phyloP scores from a whole-genome alignment of 345 rosid species.

The Hibiscus syriacus region DNA sequence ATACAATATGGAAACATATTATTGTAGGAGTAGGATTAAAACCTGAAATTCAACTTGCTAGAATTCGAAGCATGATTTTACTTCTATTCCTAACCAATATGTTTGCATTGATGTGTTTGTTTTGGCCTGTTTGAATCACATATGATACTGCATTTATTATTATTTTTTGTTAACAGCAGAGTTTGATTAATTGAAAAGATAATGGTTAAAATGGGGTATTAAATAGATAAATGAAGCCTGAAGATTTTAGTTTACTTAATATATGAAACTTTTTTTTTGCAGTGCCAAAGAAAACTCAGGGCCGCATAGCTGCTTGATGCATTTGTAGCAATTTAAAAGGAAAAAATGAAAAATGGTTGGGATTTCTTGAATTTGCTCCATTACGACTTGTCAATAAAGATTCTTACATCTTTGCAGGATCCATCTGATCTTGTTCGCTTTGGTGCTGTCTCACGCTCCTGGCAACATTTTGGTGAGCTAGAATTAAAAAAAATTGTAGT shows the following conservation, averaged over 20 bases:
- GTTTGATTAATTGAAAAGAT: background rate
- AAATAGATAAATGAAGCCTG: background rate
- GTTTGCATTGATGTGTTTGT: background rate
- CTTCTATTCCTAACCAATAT: background rate
- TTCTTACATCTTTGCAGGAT: constrained; percentile 49
- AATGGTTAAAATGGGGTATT: background rate
- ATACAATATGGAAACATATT: no score
- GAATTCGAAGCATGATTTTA: background rate
- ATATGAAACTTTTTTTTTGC: background rate
- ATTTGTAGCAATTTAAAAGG: constrained; percentile 1
- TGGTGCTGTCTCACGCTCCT: constrained; percentile 56
- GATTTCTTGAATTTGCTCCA: constrained; percentile 53
- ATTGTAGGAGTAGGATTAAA: background rate
- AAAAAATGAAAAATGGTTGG: constrained; percentile 28
- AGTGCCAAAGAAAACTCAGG: constrained; percentile 7
- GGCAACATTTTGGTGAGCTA: constrained; percentile 64
- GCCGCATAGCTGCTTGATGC: background rate
- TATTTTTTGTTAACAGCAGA: background rate
- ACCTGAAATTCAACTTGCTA: background rate
- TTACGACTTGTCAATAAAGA: constrained; percentile 33
- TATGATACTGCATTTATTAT: background rate
- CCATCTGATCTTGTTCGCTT: constrained; percentile 63
- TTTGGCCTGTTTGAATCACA: background rate
- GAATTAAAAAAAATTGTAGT: constrained; percentile 8
- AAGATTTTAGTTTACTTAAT: background rate